Percentiles rank a stretch among this genome's conserved stretches.
Conservation (phyloP, 1,284 basidiomycete species). For the Sporisorium graminicola region DNA sequence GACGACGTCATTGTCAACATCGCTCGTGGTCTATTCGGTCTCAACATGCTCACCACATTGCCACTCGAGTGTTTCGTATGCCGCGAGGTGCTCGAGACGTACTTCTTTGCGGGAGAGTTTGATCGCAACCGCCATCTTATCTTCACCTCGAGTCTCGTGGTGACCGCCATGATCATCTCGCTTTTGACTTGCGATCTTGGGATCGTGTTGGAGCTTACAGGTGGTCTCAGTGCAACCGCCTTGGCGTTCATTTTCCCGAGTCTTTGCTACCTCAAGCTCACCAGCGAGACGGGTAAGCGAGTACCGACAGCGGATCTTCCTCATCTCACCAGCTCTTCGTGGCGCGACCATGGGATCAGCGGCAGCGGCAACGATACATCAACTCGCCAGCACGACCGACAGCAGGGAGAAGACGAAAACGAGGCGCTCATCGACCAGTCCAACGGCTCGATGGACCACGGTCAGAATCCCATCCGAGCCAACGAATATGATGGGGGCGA, state of each 20-base stretch:
- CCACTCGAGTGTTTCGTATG: constrained; percentile 94
- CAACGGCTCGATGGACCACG: constrained; percentile 21
- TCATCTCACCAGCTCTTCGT: constrained; percentile 31
- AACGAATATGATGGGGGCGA: constrained; percentile 39
- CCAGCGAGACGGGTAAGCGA: constrained; percentile 52
- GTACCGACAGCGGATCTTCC: constrained; percentile 42
- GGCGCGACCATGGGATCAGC: constrained; percentile 15
- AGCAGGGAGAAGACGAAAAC: constrained; percentile 15
- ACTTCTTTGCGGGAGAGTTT: constrained; percentile 60
- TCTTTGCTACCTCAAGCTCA: constrained; percentile 67
- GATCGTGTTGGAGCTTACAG: constrained; percentile 96
- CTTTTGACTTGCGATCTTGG: constrained; percentile 95
- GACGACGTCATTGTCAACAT: constrained; percentile 74
- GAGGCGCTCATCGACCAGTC: constrained; percentile 38
- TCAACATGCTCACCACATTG: constrained; percentile 98
- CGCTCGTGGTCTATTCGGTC: constrained; percentile 92
- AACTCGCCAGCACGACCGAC: not conserved
- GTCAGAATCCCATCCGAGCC: constrained; percentile 29
- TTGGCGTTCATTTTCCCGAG: constrained; percentile 84
- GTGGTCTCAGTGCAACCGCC: constrained; percentile 91
- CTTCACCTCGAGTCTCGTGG: constrained; percentile 87
- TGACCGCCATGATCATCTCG: constrained; percentile 85
- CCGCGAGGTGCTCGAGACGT: constrained; percentile 76
- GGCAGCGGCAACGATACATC: not conserved
- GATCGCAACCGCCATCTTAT: constrained; percentile 80